Evolutionary conservation across 2,329 filamentous ascomycete genomes (phyloP).

Genomic region (Microcera coccophila): DNA sequence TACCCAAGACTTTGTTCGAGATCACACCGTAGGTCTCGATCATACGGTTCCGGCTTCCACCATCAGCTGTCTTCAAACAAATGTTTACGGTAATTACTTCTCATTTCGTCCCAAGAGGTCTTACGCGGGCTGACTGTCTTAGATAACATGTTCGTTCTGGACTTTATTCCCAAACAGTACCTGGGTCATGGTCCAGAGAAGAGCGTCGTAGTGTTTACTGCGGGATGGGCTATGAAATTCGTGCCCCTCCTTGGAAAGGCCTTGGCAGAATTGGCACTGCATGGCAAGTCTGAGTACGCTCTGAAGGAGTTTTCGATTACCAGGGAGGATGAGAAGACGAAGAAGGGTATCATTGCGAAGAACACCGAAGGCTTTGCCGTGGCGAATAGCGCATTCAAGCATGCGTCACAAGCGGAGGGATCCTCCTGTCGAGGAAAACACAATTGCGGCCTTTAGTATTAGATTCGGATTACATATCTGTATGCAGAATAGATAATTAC

Average conservation of each 20-base stretch:
- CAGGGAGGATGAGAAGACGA: slow-evolving; percentile 2
- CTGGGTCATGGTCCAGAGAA: slow-evolving; percentile 7
- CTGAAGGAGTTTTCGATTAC: slow-evolving; percentile 10
- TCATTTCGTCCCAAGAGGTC: background rate
- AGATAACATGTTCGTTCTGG: slow-evolving; percentile 19
- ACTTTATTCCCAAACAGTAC: slow-evolving; percentile 14
- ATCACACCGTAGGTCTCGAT: slow-evolving; percentile 12
- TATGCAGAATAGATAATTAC: no score
- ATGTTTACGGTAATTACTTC: slow-evolving; percentile 5
- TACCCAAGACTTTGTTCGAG: slow-evolving; percentile 11
- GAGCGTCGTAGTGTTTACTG: slow-evolving; percentile 12
- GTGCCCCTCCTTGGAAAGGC: slow-evolving; percentile 15
- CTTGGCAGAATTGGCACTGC: slow-evolving; percentile 8
- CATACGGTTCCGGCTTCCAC: slow-evolving; percentile 10
- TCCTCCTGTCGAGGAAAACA: background rate
- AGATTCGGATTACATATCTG: no score
- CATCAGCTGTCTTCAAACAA: slow-evolving; percentile 12
- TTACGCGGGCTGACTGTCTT: background rate
- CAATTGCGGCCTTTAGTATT: no score
- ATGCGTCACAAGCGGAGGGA: background rate
- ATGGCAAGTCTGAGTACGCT: slow-evolving; percentile 10
- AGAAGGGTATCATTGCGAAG: slow-evolving; percentile 8
- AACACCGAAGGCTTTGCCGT: background rate
- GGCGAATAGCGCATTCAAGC: background rate
- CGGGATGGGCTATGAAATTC: slow-evolving; percentile 19